Conservation (phyloP, 2,329 filamentous ascomycete genomes). For the Triangularia setosa region DNA sequence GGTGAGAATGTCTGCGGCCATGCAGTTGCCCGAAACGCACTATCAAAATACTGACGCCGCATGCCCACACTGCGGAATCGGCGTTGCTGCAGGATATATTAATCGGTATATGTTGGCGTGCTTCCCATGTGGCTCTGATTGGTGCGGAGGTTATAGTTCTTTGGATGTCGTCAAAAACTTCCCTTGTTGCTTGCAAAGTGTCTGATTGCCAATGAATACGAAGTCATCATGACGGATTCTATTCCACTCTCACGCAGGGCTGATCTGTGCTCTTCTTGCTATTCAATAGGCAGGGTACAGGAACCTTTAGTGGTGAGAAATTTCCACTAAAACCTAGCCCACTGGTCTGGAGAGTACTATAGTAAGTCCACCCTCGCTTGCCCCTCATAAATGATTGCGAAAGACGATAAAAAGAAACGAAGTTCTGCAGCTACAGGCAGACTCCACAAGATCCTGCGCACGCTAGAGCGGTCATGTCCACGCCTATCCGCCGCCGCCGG, state of each 20-base stretch:
- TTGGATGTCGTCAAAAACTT: neutral
- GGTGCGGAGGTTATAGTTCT: neutral
- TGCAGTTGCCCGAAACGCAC: neutral
- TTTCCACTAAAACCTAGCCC: neutral
- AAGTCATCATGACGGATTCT: neutral
- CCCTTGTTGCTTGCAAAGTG: too few relatives aligned
- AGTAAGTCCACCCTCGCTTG: neutral
- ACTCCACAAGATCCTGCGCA: neutral
- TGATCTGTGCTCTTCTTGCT: neutral
- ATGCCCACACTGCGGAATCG: neutral
- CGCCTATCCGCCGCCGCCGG: neutral
- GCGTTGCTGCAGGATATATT: neutral
- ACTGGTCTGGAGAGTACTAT: neutral
- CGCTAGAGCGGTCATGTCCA: neutral
- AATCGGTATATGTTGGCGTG: neutral
- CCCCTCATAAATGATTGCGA: neutral
- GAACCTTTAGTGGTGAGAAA: neutral
- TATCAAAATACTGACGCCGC: constrained; percentile 3
- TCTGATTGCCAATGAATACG: neutral
- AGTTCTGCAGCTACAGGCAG: neutral
- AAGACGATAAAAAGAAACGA: neutral
- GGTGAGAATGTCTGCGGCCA: neutral
- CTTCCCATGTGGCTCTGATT: neutral
- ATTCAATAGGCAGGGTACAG: neutral
- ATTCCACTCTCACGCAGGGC: neutral